Base-by-base conservation (phyloP, 73 alveolate genomes). In the Paramecium primaurelia region DNA sequence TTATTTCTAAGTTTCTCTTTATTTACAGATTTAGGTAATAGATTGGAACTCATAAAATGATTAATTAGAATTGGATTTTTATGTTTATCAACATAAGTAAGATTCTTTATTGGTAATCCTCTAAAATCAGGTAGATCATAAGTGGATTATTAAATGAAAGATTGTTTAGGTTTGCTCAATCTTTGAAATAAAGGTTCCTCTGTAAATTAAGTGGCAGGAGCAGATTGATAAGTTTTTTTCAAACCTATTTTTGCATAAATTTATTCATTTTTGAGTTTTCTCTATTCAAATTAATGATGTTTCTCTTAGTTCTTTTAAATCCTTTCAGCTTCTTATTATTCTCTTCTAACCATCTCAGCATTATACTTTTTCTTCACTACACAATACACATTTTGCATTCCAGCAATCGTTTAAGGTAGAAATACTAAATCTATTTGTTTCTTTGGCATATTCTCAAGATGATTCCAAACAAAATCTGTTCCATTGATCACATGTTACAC, bases 51-150 rank as follows among this genome's bases (percentile, higher is more conserved):
- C 34, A 26, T 22, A 7, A 42, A 80, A 47, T 80, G 75, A 42
- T 40, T 80, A 32, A 80, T 18, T 3, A 80, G 34, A 20, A 20
- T 25, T 44, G 91, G 73, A 47, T 80, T 80, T 80, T 80, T 80
- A 25, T 44, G 11, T 49, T 47, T 49, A 18, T 80, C 91, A 20
- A 80, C 28, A 42, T 16, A 42, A 18, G 71, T 80, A 12, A 80
- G 37, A 80, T 80, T 80, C n/a, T 34, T 32, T 6, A 80, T 20
- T 12, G 91, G 47, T 12, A 80, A 80, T n/a, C 91, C 91, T 20
- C 77, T 40, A 80, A 45, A 80, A 45, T 80, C 91, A 0, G 91
- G 54, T 45, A 80, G 73, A 80, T 80, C 91, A 25, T 80, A 80
- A 25, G 91, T 80, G 22, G 71, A 42, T 44, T 80, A n/a, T 10